These are phyloP conservation scores for Phytopythium delawarense DNA, from an alignment of 352 stramenopile species.

Conservation along the genomic window DNA sequence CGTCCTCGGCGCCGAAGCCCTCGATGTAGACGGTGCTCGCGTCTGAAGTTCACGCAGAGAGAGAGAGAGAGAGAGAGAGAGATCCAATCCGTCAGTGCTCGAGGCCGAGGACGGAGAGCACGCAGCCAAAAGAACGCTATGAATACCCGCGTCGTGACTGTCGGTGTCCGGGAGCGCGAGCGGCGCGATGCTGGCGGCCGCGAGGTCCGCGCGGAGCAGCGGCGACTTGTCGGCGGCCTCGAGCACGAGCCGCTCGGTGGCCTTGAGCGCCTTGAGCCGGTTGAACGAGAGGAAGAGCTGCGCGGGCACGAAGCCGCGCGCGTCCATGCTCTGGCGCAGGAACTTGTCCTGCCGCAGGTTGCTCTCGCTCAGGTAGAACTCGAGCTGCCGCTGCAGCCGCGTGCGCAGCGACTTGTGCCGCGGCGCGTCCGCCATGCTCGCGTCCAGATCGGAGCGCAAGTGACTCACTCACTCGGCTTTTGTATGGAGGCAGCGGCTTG, in stretches of 20 bases:
- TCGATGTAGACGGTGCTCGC: conserved; percentile 71
- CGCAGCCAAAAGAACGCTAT: not conserved
- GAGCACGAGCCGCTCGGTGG: conserved; percentile 50
- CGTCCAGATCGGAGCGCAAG: not conserved
- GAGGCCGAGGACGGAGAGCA: not conserved
- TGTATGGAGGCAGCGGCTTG: no score
- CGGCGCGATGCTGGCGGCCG: conserved; percentile 39
- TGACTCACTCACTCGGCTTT: no score
- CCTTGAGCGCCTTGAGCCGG: conserved; percentile 36
- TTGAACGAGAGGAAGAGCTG: conserved; percentile 69
- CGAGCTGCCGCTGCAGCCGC: conserved; percentile 73
- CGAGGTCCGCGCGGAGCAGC: conserved; percentile 36
- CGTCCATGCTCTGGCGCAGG: conserved; percentile 70
- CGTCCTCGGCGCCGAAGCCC: conserved; percentile 44
- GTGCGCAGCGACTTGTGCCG: conserved; percentile 56
- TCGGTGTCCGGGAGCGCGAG: conserved; percentile 25
- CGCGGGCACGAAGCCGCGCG: conserved; percentile 47
- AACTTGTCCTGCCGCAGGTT: conserved; percentile 83
- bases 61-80: not conserved
- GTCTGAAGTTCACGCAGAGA: conserved; percentile 17
- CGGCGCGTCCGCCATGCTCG: conserved; percentile 6
- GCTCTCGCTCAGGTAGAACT: conserved; percentile 78
- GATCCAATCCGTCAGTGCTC: not conserved
- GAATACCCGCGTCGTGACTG: conserved; percentile 16
- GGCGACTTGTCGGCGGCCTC: conserved; percentile 57